Conservation (phyloP, 306 rosid genomes). For the Cicer arietinum region DNA sequence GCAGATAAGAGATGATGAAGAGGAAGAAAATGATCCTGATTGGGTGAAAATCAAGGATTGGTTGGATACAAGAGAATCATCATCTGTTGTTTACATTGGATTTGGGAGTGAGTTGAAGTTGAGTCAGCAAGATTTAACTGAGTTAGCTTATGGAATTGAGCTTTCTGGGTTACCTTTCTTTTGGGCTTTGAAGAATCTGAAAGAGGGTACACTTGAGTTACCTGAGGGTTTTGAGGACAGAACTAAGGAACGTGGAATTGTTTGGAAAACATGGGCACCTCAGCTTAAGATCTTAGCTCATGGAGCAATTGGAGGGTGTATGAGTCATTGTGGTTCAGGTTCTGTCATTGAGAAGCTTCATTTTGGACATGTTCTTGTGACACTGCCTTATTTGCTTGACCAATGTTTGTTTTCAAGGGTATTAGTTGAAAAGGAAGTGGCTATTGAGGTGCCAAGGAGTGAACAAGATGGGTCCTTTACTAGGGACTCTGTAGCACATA, state of each 20-base stretch:
- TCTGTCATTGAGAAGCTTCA: conserved; percentile 56
- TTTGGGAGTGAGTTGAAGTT: conserved; percentile 67
- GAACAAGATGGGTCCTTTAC: conserved; percentile 31
- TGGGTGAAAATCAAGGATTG: conserved; percentile 44
- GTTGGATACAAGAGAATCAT: conserved; percentile 36
- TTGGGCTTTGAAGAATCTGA: conserved; percentile 58
- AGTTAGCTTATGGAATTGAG: conserved; percentile 55
- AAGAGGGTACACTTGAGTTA: conserved; percentile 41
- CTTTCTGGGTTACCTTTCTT: conserved; percentile 62
- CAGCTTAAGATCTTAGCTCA: conserved; percentile 63
- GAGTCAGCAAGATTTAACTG: conserved; percentile 50
- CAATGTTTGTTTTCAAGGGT: conserved; percentile 48
- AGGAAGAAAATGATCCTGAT: conserved; percentile 45
- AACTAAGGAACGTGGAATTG: conserved; percentile 52
- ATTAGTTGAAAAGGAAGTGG: conserved; percentile 49
- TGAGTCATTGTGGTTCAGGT: conserved; percentile 61
- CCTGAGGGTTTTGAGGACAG: conserved; percentile 63
- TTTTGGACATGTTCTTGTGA: conserved; percentile 56
- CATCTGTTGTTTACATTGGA: conserved; percentile 58
- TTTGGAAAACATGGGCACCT: conserved; percentile 69
- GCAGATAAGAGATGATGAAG: conserved; percentile 45
- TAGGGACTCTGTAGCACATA: conserved; percentile 20
- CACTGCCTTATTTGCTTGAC: conserved; percentile 50
- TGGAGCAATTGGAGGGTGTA: conserved; percentile 53
- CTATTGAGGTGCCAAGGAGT: conserved; percentile 42